Conservation (phyloP, 805 yeast genomes). For the Sungouiozyma ichnusensis region DNA sequence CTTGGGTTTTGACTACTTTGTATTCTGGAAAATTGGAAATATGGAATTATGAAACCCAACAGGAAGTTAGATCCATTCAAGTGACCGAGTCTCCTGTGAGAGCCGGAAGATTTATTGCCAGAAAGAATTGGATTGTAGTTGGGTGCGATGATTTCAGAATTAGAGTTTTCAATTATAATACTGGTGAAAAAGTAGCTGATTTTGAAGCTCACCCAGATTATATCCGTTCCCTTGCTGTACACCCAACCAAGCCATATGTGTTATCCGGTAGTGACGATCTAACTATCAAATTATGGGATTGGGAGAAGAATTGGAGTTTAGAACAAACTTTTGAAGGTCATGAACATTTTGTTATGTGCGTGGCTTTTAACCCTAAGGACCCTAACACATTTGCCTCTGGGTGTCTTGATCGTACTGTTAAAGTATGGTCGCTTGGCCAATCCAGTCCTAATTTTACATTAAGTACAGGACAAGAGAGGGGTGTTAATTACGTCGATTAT, state of each 20-base stretch:
- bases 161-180: slow-evolving; percentile 88
- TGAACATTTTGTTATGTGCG: slow-evolving; percentile 87
- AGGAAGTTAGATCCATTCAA: slow-evolving; percentile 79
- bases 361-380: slow-evolving; percentile 94
- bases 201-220: slow-evolving; percentile 98
- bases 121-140: slow-evolving; percentile 94
- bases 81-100: slow-evolving; percentile 95
- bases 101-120: slow-evolving; percentile 87
- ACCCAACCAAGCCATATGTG: slow-evolving; percentile 84
- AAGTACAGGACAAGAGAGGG: slow-evolving; percentile 82
- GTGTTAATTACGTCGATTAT: slow-evolving; percentile 93
- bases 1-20: slow-evolving; percentile 89
- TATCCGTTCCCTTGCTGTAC: slow-evolving; percentile 86
- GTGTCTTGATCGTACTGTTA: slow-evolving; percentile 90
- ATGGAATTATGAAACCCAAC: slow-evolving; percentile 81
- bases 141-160: slow-evolving; percentile 95
- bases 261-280: slow-evolving; percentile 87
- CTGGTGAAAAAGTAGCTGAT: slow-evolving; percentile 88
- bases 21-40: slow-evolving; percentile 79
- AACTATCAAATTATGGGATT: slow-evolving; percentile 89
- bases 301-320: slow-evolving; percentile 89
- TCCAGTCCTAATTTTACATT: slow-evolving; percentile 83
- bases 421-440: slow-evolving; percentile 91
- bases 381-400: slow-evolving; percentile 96
- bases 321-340: slow-evolving; percentile 94